These are phyloP conservation scores for Rhypophila decipiens DNA, from an alignment of 495 filamentous ascomycete species.

Conservation along the genomic window DNA sequence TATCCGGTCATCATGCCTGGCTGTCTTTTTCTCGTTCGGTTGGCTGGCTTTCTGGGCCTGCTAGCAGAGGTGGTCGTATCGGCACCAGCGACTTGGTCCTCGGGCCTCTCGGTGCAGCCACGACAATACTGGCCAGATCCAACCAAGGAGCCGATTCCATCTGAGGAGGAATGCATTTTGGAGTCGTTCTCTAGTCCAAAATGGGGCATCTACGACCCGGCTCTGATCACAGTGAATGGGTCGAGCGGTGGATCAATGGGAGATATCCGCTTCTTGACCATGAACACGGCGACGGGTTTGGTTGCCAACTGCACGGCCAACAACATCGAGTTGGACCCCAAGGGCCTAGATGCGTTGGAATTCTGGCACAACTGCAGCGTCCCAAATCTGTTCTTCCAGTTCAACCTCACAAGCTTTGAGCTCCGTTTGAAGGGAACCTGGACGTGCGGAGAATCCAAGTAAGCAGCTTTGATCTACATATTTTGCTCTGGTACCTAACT, in stretches of 20 bases:
- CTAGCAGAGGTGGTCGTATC: no score
- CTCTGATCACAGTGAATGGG: constrained; percentile 10
- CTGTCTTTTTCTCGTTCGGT: no score
- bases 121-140: constrained; percentile 16
- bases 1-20: no score
- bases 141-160: background rate
- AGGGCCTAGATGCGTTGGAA: background rate
- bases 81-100: no score
- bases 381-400: constrained; percentile 15
- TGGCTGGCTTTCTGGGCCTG: no score
- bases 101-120: no score
- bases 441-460: constrained; percentile 10
- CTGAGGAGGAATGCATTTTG: constrained; percentile 13
- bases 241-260: constrained; percentile 17
- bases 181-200: constrained; percentile 14
- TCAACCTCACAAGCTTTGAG: constrained; percentile 10
- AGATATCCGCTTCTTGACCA: constrained; percentile 18
- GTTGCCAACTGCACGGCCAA: constrained; percentile 12
- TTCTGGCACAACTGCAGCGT: constrained; percentile 20
- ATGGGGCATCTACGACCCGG: constrained; percentile 16
- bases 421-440: constrained; percentile 12
- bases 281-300: constrained; percentile 16
- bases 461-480: no score
- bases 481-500: no score
- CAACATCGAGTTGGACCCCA: constrained; percentile 17